phyloP scores from a whole-genome alignment of 73 alveolate species.

The Symbiodinium pilosum region DNA sequence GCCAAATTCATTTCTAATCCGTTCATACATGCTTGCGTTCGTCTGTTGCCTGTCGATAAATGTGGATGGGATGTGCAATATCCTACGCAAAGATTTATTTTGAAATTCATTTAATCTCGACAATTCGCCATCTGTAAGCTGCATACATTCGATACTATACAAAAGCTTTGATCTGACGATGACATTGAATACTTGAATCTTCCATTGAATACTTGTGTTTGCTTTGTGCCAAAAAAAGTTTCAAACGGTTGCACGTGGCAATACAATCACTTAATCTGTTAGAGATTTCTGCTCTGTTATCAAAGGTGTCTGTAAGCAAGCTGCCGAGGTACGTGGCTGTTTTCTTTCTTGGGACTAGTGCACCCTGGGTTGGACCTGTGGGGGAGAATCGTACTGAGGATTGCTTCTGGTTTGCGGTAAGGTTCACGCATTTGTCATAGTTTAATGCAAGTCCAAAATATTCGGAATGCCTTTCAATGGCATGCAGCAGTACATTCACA shows the following conservation, averaged over 20 bases:
- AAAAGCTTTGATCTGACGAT: neutral
- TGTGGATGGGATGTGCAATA: neutral
- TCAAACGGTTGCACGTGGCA: conserved; percentile 14
- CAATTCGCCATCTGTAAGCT: neutral
- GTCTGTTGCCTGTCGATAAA: conserved; percentile 10
- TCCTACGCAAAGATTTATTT: neutral
- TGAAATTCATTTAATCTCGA: neutral
- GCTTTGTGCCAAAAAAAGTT: neutral
- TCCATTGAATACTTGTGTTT: neutral
- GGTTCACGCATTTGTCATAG: neutral
- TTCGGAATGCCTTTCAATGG: conserved; percentile 11
- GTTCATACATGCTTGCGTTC: neutral
- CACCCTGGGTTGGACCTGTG: neutral
- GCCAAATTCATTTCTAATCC: neutral
- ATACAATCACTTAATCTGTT: conserved; percentile 15
- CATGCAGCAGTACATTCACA: neutral
- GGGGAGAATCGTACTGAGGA: neutral
- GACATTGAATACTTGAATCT: neutral
- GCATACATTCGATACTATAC: neutral
- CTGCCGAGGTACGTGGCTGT: neutral
- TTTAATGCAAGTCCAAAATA: neutral
- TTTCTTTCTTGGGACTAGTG: neutral
- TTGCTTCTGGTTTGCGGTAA: neutral
- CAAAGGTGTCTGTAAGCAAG: neutral
- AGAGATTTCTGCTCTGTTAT: neutral